Conservation (phyloP, 345 rosid species). For the Lumnitzera racemosa region DNA sequence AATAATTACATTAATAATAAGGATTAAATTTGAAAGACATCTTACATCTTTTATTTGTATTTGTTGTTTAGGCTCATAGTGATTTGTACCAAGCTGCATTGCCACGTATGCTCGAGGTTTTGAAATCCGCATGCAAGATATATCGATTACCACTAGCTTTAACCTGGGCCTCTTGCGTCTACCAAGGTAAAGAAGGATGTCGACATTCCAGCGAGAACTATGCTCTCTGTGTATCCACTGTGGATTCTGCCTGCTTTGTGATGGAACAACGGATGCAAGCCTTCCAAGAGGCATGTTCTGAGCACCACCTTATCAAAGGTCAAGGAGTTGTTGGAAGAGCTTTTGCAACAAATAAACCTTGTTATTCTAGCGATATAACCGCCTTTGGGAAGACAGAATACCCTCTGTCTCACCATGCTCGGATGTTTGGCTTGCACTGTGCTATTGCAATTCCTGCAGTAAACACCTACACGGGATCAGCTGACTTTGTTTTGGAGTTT, state of each 20-base stretch:
- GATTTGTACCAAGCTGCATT: constrained; percentile 42
- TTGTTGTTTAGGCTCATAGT: constrained; percentile 32
- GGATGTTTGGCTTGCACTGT: constrained; percentile 19
- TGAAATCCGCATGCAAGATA: constrained; percentile 49
- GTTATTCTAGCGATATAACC: constrained; percentile 54
- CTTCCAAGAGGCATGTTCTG: constrained; percentile 75
- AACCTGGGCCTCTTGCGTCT: constrained; percentile 68
- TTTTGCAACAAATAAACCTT: constrained; percentile 40
- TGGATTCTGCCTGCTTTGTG: constrained; percentile 56
- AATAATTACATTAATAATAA: background rate
- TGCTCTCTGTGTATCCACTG: constrained; percentile 50
- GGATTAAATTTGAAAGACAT: background rate
- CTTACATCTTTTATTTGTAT: background rate
- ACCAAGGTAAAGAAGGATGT: constrained; percentile 60
- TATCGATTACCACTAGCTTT: constrained; percentile 67
- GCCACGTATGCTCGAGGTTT: constrained; percentile 45
- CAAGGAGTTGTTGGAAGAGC: constrained; percentile 88
- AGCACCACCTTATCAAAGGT: constrained; percentile 65
- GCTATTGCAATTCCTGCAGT: constrained; percentile 27
- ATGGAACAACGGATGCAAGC: constrained; percentile 25
- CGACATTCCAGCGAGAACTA: constrained; percentile 59
- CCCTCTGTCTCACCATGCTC: constrained; percentile 73
- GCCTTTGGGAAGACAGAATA: constrained; percentile 59
- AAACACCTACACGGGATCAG: constrained; percentile 11
- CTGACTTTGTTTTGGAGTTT: constrained; percentile 28